These are phyloP conservation scores for Dothiorella sarmentorum DNA, from an alignment of 2,329 filamentous ascomycete genomes.

Conservation along the genomic window DNA sequence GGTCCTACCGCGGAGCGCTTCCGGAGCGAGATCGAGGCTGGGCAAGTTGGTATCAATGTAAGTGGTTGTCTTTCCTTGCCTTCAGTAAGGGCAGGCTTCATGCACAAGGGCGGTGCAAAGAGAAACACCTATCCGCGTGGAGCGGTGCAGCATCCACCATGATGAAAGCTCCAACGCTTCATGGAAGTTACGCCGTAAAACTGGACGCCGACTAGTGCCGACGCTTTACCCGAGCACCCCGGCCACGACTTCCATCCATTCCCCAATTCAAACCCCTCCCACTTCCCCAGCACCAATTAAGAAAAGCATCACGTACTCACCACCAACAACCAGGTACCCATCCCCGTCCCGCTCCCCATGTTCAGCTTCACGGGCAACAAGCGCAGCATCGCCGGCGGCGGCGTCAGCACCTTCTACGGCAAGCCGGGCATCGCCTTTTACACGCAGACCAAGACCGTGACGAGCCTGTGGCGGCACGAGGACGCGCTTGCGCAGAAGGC, in stretches of 20 bases:
- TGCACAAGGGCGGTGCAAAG: too few species aligned
- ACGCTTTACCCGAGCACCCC: too few species aligned
- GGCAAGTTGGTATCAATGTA: conserved; percentile 79
- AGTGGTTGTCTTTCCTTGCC: neutral
- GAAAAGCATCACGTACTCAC: too few species aligned
- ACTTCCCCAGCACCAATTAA: conserved; percentile 39
- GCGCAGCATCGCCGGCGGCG: conserved; percentile 87
- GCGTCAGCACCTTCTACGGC: conserved; percentile 92
- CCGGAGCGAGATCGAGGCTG: conserved; percentile 77
- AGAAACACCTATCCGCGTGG: too few species aligned
- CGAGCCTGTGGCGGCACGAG: conserved; percentile 80
- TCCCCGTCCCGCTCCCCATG: conserved; percentile 52
- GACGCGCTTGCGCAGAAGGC: conserved; percentile 85
- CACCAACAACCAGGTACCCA: neutral
- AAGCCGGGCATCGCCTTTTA: conserved; percentile 91
- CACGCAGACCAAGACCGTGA: conserved; percentile 97
- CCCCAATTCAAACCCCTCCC: neutral
- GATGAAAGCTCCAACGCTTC: neutral
- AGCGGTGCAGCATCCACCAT: too few species aligned
- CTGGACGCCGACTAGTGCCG: too few species aligned
- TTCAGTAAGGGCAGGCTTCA: too few species aligned
- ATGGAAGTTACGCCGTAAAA: too few species aligned
- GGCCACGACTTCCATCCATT: neutral
- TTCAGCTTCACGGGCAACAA: conserved; percentile 68
- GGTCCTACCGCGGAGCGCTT: conserved; percentile 75